These are phyloP conservation scores for Tetradesmus obliquus DNA, from an alignment of 139 green algal genomes.

Conservation along the genomic window DNA sequence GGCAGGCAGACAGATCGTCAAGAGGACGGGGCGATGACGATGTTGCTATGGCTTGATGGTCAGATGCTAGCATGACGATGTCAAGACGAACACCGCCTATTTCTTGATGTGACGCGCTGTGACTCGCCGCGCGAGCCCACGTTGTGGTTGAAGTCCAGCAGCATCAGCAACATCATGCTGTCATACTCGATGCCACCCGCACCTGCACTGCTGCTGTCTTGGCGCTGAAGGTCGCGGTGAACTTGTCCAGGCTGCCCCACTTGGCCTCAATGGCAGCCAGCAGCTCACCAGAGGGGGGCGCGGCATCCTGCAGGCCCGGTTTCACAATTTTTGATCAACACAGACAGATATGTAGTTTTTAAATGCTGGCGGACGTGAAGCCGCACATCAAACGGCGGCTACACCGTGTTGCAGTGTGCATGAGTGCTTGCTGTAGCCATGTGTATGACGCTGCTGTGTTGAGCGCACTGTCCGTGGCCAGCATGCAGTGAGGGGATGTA, in stretches of 20 bases:
- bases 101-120: too few relatives aligned
- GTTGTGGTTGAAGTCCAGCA: too few relatives aligned
- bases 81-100: too few relatives aligned
- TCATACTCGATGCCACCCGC: neutral
- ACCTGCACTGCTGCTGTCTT: conserved; percentile 88
- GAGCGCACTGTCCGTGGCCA: neutral
- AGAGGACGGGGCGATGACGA: too few relatives aligned
- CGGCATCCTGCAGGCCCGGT: conserved; percentile 74
- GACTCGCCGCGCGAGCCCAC: too few relatives aligned
- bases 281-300: conserved; percentile 81
- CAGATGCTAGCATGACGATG: too few relatives aligned
- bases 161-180: neutral
- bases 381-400: too few relatives aligned
- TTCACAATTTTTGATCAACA: neutral
- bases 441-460: neutral
- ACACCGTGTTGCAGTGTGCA: too few relatives aligned
- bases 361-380: too few relatives aligned
- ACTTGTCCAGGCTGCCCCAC: conserved; percentile 91
- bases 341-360: neutral
- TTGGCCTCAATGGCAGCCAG: conserved; percentile 82
- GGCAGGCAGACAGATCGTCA: too few relatives aligned
- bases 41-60: too few relatives aligned
- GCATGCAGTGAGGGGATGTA: neutral
- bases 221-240: conserved; percentile 84
- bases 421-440: too few relatives aligned